Evolutionary conservation across 2,329 filamentous ascomycete species (phyloP).

Genomic region (Cladophialophora bantiana): DNA sequence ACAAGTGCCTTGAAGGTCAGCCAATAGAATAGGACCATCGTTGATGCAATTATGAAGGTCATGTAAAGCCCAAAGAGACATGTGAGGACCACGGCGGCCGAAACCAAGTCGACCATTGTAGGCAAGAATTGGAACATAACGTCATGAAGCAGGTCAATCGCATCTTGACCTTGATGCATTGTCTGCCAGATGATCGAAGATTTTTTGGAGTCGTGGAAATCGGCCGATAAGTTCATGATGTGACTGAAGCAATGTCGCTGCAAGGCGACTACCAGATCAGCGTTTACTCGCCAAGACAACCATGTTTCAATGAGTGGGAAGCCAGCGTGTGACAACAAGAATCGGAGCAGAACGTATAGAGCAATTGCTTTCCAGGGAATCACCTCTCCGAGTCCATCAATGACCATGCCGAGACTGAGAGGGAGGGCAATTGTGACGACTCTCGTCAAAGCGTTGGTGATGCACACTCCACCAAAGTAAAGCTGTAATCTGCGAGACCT

Average conservation of each 20-base stretch:
- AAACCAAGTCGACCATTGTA: slow-evolving; percentile 67
- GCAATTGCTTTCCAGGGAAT: slow-evolving; percentile 63
- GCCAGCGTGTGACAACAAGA: slow-evolving; percentile 60
- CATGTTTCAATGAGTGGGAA: slow-evolving; percentile 59
- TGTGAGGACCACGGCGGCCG: slow-evolving; percentile 65
- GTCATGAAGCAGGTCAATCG: slow-evolving; percentile 66
- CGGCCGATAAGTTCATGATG: slow-evolving; percentile 72
- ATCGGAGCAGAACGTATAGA: slow-evolving; percentile 58
- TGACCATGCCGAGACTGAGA: slow-evolving; percentile 80
- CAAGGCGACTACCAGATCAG: slow-evolving; percentile 65
- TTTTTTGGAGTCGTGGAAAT: slow-evolving; percentile 72
- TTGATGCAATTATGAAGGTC: slow-evolving; percentile 57
- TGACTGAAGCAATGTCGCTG: slow-evolving; percentile 69
- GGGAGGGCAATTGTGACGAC: slow-evolving; percentile 78
- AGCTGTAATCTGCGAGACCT: slow-evolving; percentile 70
- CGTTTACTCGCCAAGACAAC: slow-evolving; percentile 63
- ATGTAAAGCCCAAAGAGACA: slow-evolving; percentile 69
- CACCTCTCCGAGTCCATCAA: slow-evolving; percentile 68
- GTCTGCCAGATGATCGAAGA: slow-evolving; percentile 70
- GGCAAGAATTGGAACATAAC: slow-evolving; percentile 67
- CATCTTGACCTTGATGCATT: slow-evolving; percentile 67
- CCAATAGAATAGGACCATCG: slow-evolving; percentile 61
- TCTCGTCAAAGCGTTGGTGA: slow-evolving; percentile 74
- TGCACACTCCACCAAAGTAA: slow-evolving; percentile 69
- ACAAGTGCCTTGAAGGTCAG: slow-evolving; percentile 51